Percentiles rank a stretch among this genome's conserved stretches.
These are phyloP conservation scores for Lactifluus hygrophoroides DNA, from an alignment of 768 basidiomycete genomes.

Conservation along the genomic window DNA sequence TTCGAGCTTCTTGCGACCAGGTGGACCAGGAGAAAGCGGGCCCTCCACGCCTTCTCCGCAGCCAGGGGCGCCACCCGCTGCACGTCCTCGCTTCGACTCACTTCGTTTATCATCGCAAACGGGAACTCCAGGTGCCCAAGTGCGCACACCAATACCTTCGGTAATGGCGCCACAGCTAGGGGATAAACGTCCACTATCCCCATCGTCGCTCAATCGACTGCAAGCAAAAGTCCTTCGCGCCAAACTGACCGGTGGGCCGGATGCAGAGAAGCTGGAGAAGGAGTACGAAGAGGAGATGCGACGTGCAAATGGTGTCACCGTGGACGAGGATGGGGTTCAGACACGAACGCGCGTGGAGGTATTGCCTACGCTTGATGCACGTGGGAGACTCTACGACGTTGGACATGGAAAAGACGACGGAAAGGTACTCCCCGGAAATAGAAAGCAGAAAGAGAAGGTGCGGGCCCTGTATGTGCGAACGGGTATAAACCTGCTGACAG, in stretches of 20 bases:
- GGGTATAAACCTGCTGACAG: conserved; percentile 1
- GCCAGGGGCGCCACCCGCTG: conserved; percentile 26
- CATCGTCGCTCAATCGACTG: conserved; percentile 79
- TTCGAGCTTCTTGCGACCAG: conserved; percentile 81
- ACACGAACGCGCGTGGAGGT: conserved; percentile 66
- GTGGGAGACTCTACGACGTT: conserved; percentile 83
- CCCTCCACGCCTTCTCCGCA: conserved; percentile 51
- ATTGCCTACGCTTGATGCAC: conserved; percentile 79
- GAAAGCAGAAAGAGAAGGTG: conserved; percentile 70
- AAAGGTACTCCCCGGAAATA: conserved; percentile 51
- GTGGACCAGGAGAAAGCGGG: conserved; percentile 44
- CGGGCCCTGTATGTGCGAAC: conserved; percentile 1
- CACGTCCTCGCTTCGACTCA: conserved; percentile 50
- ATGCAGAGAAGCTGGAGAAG: conserved; percentile 68
- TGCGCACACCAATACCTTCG: conserved; percentile 80
- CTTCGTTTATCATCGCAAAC: conserved; percentile 53
- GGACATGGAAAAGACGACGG: conserved; percentile 67
- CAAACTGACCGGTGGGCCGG: conserved; percentile 72
- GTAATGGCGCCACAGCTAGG: conserved; percentile 67
- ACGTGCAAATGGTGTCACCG: conserved; percentile 29
- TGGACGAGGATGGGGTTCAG: conserved; percentile 29
- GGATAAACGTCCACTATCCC: conserved; percentile 47
- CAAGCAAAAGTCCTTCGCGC: conserved; percentile 92
- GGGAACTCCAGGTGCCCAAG: conserved; percentile 49
- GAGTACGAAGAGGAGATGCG: conserved; percentile 73